Evolutionary conservation across 2,329 filamentous ascomycete genomes (phyloP), one percentile per base, ranked within the genome.

Genomic region (Paecilomyces variotii): DNA sequence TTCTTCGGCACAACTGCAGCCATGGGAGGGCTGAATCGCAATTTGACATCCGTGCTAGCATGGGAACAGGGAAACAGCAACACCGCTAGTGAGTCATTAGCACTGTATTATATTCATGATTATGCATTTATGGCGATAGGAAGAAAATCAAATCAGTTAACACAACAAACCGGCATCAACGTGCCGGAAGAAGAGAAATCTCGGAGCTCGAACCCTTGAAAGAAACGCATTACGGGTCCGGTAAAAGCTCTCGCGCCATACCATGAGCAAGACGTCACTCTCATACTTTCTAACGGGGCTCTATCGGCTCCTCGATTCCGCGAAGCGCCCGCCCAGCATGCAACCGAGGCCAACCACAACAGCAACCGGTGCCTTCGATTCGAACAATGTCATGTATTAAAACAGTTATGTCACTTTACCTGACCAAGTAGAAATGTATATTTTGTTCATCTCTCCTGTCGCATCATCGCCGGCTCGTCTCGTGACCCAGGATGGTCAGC

Each of bases 1-100:
- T 91, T 96, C 91, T 96, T 92, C 39, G 91, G 91, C 92, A 91
- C 92, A 94, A 92, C 86, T 84, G 82, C 86, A 91, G 90, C 88
- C 90, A 96, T 87, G 78, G 66, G 72, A 70, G 74, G 77, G 86
- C 87, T 84, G 84, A 81, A 88, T 93, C 93, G 92, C 86, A 97
- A 96, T 96, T 96, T 96, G 91, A 97, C 91, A 96, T 96, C 90
- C 88, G 90, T 96, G 92, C 92, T 93, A 78, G 19, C 39, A 45
- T 24, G n/a, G 19, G 12, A 19, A 45, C n/a, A 24, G n/a, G 4
- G 2, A 14, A 24, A 19, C 39, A 24, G 5, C 39, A 1, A n/a
- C 30, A 10, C 30, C 30, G n/a, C 7, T 45, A 19, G 39, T 45
- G 4, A 45, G 39, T 45, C 39, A 45, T 45, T 45, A 45, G 39